Evolutionary conservation across 495 filamentous ascomycete species (phyloP).

Genomic region (Filosporella fistucella): DNA sequence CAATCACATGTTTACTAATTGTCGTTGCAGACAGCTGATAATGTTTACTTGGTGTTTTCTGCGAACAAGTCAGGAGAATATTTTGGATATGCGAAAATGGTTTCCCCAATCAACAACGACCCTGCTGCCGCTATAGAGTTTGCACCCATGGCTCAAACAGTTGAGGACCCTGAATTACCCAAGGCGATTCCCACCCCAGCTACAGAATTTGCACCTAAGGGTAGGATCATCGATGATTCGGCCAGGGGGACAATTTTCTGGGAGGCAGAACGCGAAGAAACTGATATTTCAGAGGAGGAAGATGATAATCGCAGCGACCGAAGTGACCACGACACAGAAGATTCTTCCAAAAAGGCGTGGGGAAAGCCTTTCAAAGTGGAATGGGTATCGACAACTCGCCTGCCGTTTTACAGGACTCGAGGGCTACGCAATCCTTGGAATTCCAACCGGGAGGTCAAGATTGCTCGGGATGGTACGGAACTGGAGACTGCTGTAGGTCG

Average conservation of each 20-base stretch:
- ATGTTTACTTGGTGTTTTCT: slow-evolving; percentile 95
- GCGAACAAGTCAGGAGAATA: slow-evolving; percentile 99
- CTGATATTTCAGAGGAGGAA: slow-evolving; percentile 22
- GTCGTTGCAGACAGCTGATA: slow-evolving; percentile 66
- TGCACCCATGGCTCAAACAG: slow-evolving; percentile 50
- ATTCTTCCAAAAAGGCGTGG: slow-evolving; percentile 58
- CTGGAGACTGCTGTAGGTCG: slow-evolving; percentile 80
- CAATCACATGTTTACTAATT: no score
- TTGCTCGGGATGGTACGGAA: slow-evolving; percentile 93
- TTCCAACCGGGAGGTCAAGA: slow-evolving; percentile 92
- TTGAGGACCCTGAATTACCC: slow-evolving; percentile 59
- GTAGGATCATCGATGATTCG: slow-evolving; percentile 89
- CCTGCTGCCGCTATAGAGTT: slow-evolving; percentile 63
- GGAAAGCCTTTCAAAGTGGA: slow-evolving; percentile 91
- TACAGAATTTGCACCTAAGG: slow-evolving; percentile 76
- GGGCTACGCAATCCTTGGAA: slow-evolving; percentile 97
- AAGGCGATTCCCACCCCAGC: slow-evolving; percentile 73
- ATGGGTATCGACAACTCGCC: slow-evolving; percentile 80
- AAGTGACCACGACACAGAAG: slow-evolving; percentile 28
- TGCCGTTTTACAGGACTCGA: slow-evolving; percentile 88
- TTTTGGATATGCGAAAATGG: slow-evolving; percentile 93
- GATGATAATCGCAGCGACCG: slow-evolving; percentile 19
- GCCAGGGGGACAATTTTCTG: slow-evolving; percentile 94
- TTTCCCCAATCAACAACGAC: slow-evolving; percentile 76
- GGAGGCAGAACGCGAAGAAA: slow-evolving; percentile 68